Base-by-base conservation (phyloP, 2,329 filamentous ascomycete genomes). In the Nemania sp. region DNA sequence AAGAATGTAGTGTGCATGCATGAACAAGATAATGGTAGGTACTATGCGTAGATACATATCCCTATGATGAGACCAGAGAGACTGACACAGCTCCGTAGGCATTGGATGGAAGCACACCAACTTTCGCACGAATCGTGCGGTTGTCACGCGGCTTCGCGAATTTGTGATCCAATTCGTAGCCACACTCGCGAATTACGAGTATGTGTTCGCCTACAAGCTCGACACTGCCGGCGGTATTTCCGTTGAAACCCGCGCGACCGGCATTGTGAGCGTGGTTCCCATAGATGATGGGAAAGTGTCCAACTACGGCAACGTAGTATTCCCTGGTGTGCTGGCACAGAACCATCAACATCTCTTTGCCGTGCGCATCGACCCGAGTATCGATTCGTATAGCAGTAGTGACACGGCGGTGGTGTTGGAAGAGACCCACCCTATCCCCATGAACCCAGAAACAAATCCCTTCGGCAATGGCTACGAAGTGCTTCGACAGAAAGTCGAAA, bases 91-190 rank as follows among this genome's bases (percentile, higher is more conserved):
- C 5, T 8, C 9, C 17, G 2, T 36, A 63, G 61, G 86, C 4
- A 86, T 89, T 36, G 77, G 79, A 6, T 88, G 84, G 84, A 88
- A 89, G 65, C 86, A 88, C 69, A 86, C 84, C 5, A 88, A 89
- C 71, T 86, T 80, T 73, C 77, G 85, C 3, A 88, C 83, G 0
- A 75, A 77, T 23, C 77, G 82, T 1, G 83, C 83, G 0, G 82
- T 84, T 1, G 82, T 88, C 0, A 81, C 81, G 0, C 76, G 86
- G 6, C 75, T 78, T 52, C 78, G 86, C 1, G 80, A 86, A 60
- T 75, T 89, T 2, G 83, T 89, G 0, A 68, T 89, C 2, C 86
- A 89, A 61, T 85, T 81, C 64, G 84, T 88, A 68, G 82, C 86
- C 59, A 89, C 86, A 0, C 77, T 88, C 2, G 82, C 82, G 17